These are phyloP conservation scores for Elongisporangium prolatum DNA, from an alignment of 352 stramenopile genomes.

Conservation along the genomic window DNA sequence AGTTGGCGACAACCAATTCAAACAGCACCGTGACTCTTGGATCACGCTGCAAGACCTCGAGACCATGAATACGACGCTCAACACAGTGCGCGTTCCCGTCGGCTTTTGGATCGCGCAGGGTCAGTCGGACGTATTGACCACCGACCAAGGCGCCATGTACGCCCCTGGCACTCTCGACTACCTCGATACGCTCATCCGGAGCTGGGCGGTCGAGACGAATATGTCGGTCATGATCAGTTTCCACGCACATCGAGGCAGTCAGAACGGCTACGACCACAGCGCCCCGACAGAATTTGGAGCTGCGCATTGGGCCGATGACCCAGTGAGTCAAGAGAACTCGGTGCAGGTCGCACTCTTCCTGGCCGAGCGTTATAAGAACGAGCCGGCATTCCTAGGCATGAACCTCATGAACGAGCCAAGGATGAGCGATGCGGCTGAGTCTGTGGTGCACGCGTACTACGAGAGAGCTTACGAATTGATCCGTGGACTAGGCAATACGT, in stretches of 20 bases:
- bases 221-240: conserved; percentile 51
- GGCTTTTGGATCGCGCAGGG: conserved; percentile 41
- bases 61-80: conserved; percentile 20
- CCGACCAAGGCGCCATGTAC: conserved; percentile 12
- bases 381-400: conserved; percentile 41
- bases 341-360: conserved; percentile 32
- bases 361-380: conserved; percentile 33
- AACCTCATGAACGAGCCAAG: conserved; percentile 52
- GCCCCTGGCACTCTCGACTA: conserved; percentile 33
- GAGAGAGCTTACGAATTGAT: conserved; percentile 31
- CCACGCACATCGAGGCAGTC: conserved; percentile 43
- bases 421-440: conserved; percentile 10
- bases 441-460: conserved; percentile 30
- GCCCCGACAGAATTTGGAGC: conserved; percentile 10
- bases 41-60: conserved; percentile 25
- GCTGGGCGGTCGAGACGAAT: conserved; percentile 48
- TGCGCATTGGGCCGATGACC: conserved; percentile 18
- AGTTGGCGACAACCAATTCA: conserved; percentile 13
- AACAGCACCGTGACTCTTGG: conserved; percentile 20
- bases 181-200: conserved; percentile 44
- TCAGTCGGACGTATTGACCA: conserved; percentile 1
- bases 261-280: conserved; percentile 58
- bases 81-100: conserved; percentile 39
- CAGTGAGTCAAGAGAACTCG: conserved; percentile 30
- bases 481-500: conserved; percentile 31